These are phyloP conservation scores for Takakia lepidozioides DNA, from an alignment of 225 moss, liverwort and hornwort species.

Conservation along the genomic window DNA sequence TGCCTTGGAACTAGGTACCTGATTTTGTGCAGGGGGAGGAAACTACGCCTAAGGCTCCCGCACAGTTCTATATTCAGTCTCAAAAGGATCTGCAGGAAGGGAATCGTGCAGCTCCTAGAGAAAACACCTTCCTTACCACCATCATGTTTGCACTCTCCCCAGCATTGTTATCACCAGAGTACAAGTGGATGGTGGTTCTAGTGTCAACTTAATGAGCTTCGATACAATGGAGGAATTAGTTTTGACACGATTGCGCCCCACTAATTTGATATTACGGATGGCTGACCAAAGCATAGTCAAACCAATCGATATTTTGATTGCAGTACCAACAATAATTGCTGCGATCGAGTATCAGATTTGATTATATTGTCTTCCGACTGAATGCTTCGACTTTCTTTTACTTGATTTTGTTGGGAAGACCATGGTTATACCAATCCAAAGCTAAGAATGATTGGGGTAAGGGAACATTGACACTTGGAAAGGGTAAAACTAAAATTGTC, in stretches of 20 bases:
- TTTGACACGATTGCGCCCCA: neutral
- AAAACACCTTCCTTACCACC: too few species aligned
- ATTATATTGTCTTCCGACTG: neutral
- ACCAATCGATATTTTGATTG: neutral
- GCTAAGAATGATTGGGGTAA: neutral
- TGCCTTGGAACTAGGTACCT: too few species aligned
- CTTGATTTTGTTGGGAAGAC: constrained; percentile 2
- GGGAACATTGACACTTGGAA: neutral
- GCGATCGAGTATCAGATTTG: neutral
- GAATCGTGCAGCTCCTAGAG: too few species aligned
- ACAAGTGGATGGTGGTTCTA: too few species aligned
- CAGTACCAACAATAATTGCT: neutral
- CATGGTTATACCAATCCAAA: constrained; percentile 4
- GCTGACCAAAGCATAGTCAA: constrained; percentile 6
- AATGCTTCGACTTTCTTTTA: neutral
- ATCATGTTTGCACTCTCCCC: too few species aligned
- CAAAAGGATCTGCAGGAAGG: too few species aligned
- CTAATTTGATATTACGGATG: neutral
- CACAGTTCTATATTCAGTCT: too few species aligned
- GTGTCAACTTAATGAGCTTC: too few species aligned
- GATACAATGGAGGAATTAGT: neutral
- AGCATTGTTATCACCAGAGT: too few species aligned
- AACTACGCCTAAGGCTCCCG: too few species aligned
- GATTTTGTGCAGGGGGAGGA: too few species aligned
- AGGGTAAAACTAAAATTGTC: neutral